A percentile compares a stretch with the other conserved stretches of the same genome.
Conservation (phyloP, 768 basidiomycete genomes). For the Mycena polygramma region DNA sequence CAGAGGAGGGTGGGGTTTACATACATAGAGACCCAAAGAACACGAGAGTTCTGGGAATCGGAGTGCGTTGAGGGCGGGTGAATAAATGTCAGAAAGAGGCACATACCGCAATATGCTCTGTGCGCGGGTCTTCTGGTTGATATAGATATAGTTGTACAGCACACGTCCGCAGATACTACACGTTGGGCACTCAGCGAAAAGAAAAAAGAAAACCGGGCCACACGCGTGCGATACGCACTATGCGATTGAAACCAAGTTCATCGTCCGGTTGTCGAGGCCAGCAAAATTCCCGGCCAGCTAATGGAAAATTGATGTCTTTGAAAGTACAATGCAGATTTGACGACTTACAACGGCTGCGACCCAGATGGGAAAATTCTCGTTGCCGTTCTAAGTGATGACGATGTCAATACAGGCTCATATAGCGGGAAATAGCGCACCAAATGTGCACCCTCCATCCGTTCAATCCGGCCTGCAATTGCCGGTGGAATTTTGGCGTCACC, state of each 20-base stretch:
- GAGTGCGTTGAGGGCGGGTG: too few species aligned
- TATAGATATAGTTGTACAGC: slow-evolving; percentile 48
- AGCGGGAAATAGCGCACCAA: slow-evolving; percentile 43
- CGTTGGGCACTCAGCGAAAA: slow-evolving; percentile 27
- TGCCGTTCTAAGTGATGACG: slow-evolving; percentile 45
- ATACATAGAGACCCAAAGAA: slow-evolving; percentile 7
- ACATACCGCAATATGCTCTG: slow-evolving; percentile 35
- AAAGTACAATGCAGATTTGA: background rate
- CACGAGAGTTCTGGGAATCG: background rate
- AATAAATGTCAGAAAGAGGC: too few species aligned
- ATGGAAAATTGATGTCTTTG: background rate
- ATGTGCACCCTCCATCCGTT: slow-evolving; percentile 56
- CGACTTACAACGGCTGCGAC: slow-evolving; percentile 40
- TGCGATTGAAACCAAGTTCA: slow-evolving; percentile 45
- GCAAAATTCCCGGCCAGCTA: slow-evolving; percentile 42
- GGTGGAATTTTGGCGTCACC: slow-evolving; percentile 44
- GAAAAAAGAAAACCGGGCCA: background rate
- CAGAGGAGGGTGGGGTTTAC: background rate
- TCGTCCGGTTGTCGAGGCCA: slow-evolving; percentile 35
- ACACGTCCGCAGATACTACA: slow-evolving; percentile 41
- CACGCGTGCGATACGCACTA: slow-evolving; percentile 40
- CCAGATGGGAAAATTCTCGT: slow-evolving; percentile 48
- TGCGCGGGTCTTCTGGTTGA: slow-evolving; percentile 39
- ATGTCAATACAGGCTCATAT: background rate
- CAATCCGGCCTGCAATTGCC: slow-evolving; percentile 40